These are phyloP conservation scores for Mycena alexandri DNA, from an alignment of 768 basidiomycete genomes.

Conservation along the genomic window DNA sequence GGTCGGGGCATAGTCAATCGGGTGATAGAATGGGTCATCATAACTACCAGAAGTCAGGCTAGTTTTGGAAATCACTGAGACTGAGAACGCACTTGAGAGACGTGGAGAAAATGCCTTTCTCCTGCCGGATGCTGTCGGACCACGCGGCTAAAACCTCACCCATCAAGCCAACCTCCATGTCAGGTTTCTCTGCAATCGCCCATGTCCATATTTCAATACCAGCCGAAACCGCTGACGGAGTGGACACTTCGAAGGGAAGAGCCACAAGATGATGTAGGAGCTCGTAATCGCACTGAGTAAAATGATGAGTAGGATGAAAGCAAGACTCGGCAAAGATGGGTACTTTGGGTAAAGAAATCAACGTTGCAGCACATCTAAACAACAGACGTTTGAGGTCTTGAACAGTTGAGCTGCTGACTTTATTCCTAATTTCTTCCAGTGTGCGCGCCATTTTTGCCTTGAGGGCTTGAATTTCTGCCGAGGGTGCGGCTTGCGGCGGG, in stretches of 20 bases:
- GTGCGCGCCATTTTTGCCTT: constrained; percentile 76
- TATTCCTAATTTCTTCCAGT: constrained; percentile 75
- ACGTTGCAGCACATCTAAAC: constrained; percentile 86
- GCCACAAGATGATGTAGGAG: constrained; percentile 89
- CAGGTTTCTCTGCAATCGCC: constrained; percentile 89
- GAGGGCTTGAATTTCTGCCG: constrained; percentile 73
- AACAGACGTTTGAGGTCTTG: constrained; percentile 88
- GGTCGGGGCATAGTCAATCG: constrained; percentile 90
- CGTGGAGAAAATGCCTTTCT: constrained; percentile 87
- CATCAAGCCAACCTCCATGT: constrained; percentile 86
- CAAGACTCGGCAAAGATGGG: constrained; percentile 3
- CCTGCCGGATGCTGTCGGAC: constrained; percentile 82
- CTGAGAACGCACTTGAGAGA: constrained; percentile 75
- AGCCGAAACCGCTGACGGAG: constrained; percentile 85
- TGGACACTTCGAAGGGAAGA: constrained; percentile 91
- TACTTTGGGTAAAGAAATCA: constrained; percentile 80
- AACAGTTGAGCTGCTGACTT: constrained; percentile 79
- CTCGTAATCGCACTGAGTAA: constrained; percentile 76
- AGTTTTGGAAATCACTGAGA: background rate
- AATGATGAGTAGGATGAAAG: constrained; percentile 9
- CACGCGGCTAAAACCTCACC: constrained; percentile 89
- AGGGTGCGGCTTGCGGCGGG: constrained; percentile 70
- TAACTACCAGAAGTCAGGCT: constrained; percentile 65
- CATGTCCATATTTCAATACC: constrained; percentile 97
- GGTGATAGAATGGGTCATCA: constrained; percentile 87